Conservation (phyloP, 306 rosid genomes). For the Rosa persica region DNA sequence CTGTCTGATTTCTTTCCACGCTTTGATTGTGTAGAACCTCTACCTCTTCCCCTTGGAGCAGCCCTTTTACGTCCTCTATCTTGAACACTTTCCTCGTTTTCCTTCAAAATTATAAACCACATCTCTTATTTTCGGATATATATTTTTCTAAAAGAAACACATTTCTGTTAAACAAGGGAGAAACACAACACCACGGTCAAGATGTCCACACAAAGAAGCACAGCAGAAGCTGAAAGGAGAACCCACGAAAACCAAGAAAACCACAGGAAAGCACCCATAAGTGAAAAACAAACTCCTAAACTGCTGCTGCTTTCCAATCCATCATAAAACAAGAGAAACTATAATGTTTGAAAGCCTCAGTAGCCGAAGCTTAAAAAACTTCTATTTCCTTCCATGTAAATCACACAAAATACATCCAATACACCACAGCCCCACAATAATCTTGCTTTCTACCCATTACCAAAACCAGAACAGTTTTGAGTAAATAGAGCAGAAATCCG, state of each 20-base stretch:
- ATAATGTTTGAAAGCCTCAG: not conserved
- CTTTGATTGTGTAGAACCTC: slow-evolving; percentile 71
- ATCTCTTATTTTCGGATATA: not conserved
- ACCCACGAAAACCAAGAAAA: not conserved
- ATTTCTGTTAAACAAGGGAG: not conserved
- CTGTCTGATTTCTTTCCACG: slow-evolving; percentile 71
- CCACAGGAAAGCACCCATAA: not conserved
- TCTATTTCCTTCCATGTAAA: too few relatives aligned
- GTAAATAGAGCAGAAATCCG: too few relatives aligned
- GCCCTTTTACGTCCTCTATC: slow-evolving; percentile 72
- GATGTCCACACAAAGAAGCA: not conserved
- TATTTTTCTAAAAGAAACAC: not conserved
- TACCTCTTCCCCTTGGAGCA: slow-evolving; percentile 85
- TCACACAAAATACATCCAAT: too few relatives aligned
- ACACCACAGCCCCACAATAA: too few relatives aligned
- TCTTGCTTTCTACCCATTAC: too few relatives aligned
- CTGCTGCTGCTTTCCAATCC: not conserved
- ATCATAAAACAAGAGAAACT: not conserved
- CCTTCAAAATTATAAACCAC: slow-evolving; percentile 42
- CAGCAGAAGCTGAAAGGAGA: not conserved
- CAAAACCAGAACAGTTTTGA: too few relatives aligned
- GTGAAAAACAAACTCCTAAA: not conserved
- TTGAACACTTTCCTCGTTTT: slow-evolving; percentile 55
- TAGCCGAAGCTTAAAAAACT: not conserved
- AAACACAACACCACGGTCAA: not conserved